Percentiles rank a stretch among this genome's conserved stretches.
These are phyloP conservation scores for Trichoderma erinaceum DNA, from an alignment of 495 filamentous ascomycete species.

Conservation along the genomic window DNA sequence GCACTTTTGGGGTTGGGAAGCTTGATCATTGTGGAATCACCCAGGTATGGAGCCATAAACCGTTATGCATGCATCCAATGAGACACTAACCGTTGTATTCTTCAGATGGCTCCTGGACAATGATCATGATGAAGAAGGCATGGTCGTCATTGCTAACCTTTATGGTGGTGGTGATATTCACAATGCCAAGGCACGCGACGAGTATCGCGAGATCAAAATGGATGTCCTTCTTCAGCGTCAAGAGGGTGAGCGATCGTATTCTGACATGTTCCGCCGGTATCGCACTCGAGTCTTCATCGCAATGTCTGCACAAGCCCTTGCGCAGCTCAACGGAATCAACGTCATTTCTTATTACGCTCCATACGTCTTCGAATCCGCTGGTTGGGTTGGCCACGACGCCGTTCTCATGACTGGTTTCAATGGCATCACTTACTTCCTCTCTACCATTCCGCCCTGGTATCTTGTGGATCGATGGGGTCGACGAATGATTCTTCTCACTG, in stretches of 20 bases:
- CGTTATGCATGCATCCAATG: conserved; percentile 15
- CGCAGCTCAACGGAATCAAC: conserved; percentile 97
- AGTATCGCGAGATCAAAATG: conserved; percentile 99
- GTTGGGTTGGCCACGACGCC: conserved; percentile 83
- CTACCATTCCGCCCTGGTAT: conserved; percentile 95
- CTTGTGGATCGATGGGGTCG: conserved; percentile 91
- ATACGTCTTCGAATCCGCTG: conserved; percentile 90
- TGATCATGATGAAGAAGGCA: conserved; percentile 96
- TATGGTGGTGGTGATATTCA: conserved; percentile 94
- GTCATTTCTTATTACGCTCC: conserved; percentile 99
- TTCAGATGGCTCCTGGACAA: conserved; percentile 91
- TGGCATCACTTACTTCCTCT: conserved; percentile 80
- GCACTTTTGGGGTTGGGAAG: conserved; percentile 75
- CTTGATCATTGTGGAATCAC: conserved; percentile 91
- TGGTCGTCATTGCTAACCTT: conserved; percentile 94
- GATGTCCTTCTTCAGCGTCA: conserved; percentile 85
- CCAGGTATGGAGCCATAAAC: conserved; percentile 55
- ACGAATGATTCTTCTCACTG: conserved; percentile 81
- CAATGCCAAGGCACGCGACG: conserved; percentile 80
- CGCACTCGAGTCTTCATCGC: conserved; percentile 90
- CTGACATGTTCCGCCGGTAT: conserved; percentile 94
- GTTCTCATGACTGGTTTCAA: conserved; percentile 98
- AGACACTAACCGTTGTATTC: conserved; percentile 18
- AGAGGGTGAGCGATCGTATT: conserved; percentile 87
- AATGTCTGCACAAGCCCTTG: conserved; percentile 95